Evolutionary conservation across 164 flowering plant genomes (phyloP).

Genomic region (Magnolia sinica): DNA sequence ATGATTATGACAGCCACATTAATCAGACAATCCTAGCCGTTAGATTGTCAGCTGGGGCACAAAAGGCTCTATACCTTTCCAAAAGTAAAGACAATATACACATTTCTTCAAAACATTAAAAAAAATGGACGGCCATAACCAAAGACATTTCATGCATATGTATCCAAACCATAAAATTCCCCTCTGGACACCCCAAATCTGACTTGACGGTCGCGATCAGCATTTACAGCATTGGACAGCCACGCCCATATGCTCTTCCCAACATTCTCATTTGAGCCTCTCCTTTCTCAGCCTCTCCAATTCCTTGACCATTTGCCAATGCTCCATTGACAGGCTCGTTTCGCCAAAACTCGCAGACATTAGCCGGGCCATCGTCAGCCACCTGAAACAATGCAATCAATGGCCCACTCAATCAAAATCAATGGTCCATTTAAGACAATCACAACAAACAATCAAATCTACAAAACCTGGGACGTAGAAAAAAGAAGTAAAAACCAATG

Average conservation of each 20-base stretch:
- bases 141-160: too few relatives aligned
- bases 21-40: too few relatives aligned
- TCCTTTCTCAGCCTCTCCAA: constrained; percentile 71
- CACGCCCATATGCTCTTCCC: background rate
- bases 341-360: constrained; percentile 76
- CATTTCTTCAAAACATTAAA: too few relatives aligned
- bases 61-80: too few relatives aligned
- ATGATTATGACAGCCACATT: too few relatives aligned
- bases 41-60: too few relatives aligned
- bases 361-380: constrained; percentile 85
- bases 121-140: too few relatives aligned
- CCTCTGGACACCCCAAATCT: too few relatives aligned
- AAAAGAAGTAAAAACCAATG: background rate
- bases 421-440: background rate
- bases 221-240: too few relatives aligned
- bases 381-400: constrained; percentile 36
- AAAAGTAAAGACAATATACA: too few relatives aligned
- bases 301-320: constrained; percentile 92
- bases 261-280: constrained; percentile 35
- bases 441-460: background rate
- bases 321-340: constrained; percentile 59
- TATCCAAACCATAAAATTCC: too few relatives aligned
- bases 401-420: background rate
- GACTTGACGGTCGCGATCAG: too few relatives aligned
- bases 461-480: background rate